phyloP scores from a whole-genome alignment of 2,329 filamentous ascomycete species.

The Calonectria hawksworthii region DNA sequence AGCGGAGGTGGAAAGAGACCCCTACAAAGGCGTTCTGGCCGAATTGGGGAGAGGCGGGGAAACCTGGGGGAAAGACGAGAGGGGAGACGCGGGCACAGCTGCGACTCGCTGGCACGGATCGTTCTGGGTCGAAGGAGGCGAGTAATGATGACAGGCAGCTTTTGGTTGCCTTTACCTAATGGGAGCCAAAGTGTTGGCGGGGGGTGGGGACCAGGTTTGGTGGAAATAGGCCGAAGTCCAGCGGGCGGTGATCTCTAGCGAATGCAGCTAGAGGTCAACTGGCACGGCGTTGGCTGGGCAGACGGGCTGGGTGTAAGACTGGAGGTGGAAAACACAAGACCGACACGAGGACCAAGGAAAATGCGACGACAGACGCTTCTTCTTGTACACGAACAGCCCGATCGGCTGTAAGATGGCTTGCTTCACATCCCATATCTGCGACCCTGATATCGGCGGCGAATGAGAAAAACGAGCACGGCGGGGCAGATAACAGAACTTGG shows the following conservation, averaged over 20 bases:
- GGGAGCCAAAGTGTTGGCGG: constrained; percentile 7
- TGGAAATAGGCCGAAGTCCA: constrained; percentile 6
- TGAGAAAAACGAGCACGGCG: constrained; percentile 13
- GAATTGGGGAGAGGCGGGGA: constrained; percentile 33
- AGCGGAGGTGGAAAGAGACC: constrained; percentile 10
- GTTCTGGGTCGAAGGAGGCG: background rate
- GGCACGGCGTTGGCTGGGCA: background rate
- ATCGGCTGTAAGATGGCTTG: background rate
- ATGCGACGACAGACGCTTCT: constrained; percentile 5
- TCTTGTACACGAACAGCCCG: constrained; percentile 1
- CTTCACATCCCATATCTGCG: constrained; percentile 17
- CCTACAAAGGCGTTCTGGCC: constrained; percentile 4
- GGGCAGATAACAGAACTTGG: constrained; percentile 30
- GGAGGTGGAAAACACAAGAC: background rate
- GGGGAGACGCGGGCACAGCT: constrained; percentile 15
- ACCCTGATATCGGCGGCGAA: constrained; percentile 19
- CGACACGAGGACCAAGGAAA: background rate
- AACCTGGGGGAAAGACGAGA: constrained; percentile 27
- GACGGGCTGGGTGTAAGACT: background rate
- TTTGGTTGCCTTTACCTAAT: constrained; percentile 25
- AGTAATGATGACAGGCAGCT: constrained; percentile 12
- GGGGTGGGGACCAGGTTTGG: constrained; percentile 11
- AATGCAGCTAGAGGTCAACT: background rate
- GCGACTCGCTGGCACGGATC: constrained; percentile 15
- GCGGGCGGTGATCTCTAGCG: background rate